Conservation (phyloP, 148 eudicot species). For the Rhododendron kiyosumense region DNA sequence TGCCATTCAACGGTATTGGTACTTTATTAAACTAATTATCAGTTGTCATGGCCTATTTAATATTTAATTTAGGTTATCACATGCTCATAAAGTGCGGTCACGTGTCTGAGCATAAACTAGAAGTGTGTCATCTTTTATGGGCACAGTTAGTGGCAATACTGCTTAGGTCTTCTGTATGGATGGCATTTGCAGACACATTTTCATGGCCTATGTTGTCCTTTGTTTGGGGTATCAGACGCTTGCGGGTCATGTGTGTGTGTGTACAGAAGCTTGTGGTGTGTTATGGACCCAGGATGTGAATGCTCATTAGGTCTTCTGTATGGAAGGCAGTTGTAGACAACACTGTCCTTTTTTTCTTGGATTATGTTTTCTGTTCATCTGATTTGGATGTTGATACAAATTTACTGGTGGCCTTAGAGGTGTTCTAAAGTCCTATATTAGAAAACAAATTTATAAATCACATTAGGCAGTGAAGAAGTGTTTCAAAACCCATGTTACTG, state of each 20-base stretch:
- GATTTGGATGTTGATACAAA: background rate
- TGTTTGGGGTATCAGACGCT: background rate
- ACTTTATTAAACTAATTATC: background rate
- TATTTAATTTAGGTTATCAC: background rate
- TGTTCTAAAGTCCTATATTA: background rate
- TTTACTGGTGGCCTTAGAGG: background rate
- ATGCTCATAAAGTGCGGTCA: background rate
- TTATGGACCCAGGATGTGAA: background rate
- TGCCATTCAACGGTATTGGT: background rate
- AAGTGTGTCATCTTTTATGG: background rate
- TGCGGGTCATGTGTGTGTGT: background rate
- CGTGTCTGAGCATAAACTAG: background rate
- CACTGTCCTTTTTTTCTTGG: background rate
- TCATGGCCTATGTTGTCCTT: background rate
- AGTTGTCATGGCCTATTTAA: background rate
- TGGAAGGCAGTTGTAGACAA: background rate
- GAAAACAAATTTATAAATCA: background rate
- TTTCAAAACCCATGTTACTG: background rate
- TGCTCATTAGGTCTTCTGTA: background rate
- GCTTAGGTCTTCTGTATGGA: background rate
- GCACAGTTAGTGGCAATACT: background rate
- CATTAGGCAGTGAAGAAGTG: background rate
- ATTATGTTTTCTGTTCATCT: background rate
- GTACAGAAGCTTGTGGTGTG: background rate
- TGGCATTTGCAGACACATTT: background rate